These are phyloP conservation scores for Ophidiomyces ophidiicola DNA, from an alignment of 2,329 filamentous ascomycete species.

Conservation along the genomic window DNA sequence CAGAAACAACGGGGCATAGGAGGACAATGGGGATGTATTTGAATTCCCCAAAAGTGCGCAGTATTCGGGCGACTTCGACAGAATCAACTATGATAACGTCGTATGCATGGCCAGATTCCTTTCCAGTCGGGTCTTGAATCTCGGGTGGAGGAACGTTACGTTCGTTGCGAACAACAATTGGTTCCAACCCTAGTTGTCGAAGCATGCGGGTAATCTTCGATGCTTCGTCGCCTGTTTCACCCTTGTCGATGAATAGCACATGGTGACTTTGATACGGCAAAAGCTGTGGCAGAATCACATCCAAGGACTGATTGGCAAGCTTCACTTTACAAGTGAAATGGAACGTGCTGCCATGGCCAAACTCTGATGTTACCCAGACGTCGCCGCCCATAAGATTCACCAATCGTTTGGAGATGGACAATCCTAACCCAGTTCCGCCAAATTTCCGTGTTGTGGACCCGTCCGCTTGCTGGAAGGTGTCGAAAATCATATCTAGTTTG, in stretches of 20 bases:
- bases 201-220: slow-evolving; percentile 69
- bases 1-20: slow-evolving; percentile 74
- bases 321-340: slow-evolving; percentile 92
- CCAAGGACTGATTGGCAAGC: slow-evolving; percentile 65
- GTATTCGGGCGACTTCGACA: slow-evolving; percentile 72
- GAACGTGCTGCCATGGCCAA: slow-evolving; percentile 84
- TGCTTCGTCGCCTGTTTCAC: slow-evolving; percentile 54
- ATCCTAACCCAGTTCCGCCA: slow-evolving; percentile 80
- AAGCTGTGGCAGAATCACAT: slow-evolving; percentile 61
- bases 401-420: slow-evolving; percentile 89
- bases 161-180: slow-evolving; percentile 71
- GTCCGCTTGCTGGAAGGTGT: slow-evolving; percentile 97
- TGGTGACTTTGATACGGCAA: slow-evolving; percentile 85
- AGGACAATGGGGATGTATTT: slow-evolving; percentile 96
- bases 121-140: slow-evolving; percentile 39
- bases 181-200: slow-evolving; percentile 62
- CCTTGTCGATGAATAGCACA: slow-evolving; percentile 89
- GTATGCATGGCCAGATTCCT: slow-evolving; percentile 51
- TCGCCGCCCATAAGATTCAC: slow-evolving; percentile 95
- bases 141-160: slow-evolving; percentile 50
- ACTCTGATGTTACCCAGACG: slow-evolving; percentile 89
- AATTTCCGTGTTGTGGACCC: slow-evolving; percentile 94
- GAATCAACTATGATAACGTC: slow-evolving; percentile 95
- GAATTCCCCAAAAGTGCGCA: slow-evolving; percentile 84
- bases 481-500: slow-evolving; percentile 93